A percentile compares a stretch with the other conserved stretches of the same genome.
Evolutionary conservation across 179 eudicot genomes (phyloP).

Genomic region (Heliamphora ciliata): DNA sequence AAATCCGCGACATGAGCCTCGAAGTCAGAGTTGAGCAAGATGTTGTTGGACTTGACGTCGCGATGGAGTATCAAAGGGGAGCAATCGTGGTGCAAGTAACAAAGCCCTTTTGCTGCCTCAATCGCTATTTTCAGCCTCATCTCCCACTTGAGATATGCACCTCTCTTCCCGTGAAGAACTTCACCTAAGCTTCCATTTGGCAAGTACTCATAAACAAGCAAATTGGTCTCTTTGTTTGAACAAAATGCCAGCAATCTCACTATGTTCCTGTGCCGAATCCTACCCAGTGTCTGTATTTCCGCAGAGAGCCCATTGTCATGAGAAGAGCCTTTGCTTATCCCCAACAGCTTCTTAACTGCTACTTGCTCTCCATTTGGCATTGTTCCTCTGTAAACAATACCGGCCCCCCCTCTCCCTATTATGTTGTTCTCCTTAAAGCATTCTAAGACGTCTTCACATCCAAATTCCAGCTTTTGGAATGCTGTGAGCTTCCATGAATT

Average conservation of each 20-base stretch:
- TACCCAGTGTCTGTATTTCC: conserved; percentile 48
- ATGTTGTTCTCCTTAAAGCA: conserved; percentile 46
- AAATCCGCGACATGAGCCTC: conserved; percentile 70
- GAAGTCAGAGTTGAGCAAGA: conserved; percentile 41
- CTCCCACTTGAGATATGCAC: conserved; percentile 41
- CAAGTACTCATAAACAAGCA: conserved; percentile 55
- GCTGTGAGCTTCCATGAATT: conserved; percentile 48
- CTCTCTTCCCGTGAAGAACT: conserved; percentile 47
- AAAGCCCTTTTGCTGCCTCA: conserved; percentile 52
- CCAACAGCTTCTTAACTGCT: conserved; percentile 46
- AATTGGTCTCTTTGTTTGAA: conserved; percentile 50
- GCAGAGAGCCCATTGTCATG: conserved; percentile 56
- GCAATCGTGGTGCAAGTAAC: conserved; percentile 59
- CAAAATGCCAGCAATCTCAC: conserved; percentile 48
- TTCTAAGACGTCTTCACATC: conserved; percentile 31
- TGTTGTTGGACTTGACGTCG: conserved; percentile 59
- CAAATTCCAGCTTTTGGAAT: conserved; percentile 46
- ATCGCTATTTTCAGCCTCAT: conserved; percentile 44
- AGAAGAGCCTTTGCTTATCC: conserved; percentile 33
- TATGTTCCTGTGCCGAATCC: conserved; percentile 47
- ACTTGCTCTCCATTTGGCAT: conserved; percentile 50
- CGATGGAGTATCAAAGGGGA: conserved; percentile 49
- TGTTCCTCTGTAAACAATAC: conserved; percentile 45
- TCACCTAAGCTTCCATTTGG: conserved; percentile 56
- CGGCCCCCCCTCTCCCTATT: conserved; percentile 59